phyloP scores from a whole-genome alignment of 139 green algal species.

The Tetraselmis striata region DNA sequence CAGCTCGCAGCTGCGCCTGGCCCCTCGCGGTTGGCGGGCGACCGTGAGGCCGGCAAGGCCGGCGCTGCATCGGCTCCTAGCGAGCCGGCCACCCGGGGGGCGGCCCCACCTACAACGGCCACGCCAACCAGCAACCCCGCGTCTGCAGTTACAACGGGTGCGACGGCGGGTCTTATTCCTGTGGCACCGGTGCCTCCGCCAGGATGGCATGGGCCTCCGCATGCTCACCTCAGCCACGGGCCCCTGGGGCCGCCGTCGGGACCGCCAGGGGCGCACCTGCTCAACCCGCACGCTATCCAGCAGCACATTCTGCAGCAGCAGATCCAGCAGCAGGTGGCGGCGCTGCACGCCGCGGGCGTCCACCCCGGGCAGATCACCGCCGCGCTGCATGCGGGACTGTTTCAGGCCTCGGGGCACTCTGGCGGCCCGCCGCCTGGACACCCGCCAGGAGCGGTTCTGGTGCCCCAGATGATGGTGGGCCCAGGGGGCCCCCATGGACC shows the following conservation, averaged over 20 bases:
- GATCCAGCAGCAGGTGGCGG: background rate
- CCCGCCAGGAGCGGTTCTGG: background rate
- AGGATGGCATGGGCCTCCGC: background rate
- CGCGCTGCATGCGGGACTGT: background rate
- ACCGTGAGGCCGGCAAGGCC: background rate
- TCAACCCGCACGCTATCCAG: background rate
- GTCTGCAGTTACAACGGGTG: background rate
- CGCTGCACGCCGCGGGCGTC: background rate
- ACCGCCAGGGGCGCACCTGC: too few relatives aligned
- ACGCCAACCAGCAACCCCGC: background rate
- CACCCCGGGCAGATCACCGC: background rate
- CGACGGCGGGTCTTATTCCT: background rate
- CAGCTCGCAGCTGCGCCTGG: too few relatives aligned
- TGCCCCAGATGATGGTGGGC: background rate
- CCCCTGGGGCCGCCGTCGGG: too few relatives aligned
- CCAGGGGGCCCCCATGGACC: too few relatives aligned
- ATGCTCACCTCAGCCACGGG: background rate
- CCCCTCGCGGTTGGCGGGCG: background rate
- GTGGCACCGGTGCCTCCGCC: background rate
- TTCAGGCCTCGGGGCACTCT: background rate
- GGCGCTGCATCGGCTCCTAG: background rate
- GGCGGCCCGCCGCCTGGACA: background rate
- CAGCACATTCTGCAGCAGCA: background rate
- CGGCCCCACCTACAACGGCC: too few relatives aligned
- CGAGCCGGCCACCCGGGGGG: too few relatives aligned